Percentiles rank a stretch among this genome's conserved stretches.
Evolutionary conservation across 2,329 filamentous ascomycete genomes (phyloP).

Genomic region (Cyphellophora attinorum): DNA sequence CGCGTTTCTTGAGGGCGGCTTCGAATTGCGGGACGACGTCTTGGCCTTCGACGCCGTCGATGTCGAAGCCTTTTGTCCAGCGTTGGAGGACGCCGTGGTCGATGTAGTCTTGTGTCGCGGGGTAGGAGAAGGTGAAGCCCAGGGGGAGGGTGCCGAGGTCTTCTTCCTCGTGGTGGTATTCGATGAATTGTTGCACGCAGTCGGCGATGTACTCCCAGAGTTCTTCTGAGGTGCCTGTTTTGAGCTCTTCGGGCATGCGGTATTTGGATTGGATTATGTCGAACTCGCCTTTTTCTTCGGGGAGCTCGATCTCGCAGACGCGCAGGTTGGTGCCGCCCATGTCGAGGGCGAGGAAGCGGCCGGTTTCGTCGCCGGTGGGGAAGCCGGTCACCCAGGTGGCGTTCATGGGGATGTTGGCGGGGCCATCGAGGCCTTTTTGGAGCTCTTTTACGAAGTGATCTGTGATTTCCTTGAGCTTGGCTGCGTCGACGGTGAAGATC

Average conservation of each 20-base stretch:
- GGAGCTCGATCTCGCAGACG: conserved; percentile 85
- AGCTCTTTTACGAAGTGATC: conserved; percentile 84
- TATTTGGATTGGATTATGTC: conserved; percentile 96
- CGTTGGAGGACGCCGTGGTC: conserved; percentile 86
- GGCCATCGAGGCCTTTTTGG: conserved; percentile 75
- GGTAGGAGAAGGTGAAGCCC: conserved; percentile 95
- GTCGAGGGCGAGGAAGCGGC: conserved; percentile 80
- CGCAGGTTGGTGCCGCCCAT: conserved; percentile 95
- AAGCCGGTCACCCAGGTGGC: conserved; percentile 91
- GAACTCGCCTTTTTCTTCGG: conserved; percentile 79
- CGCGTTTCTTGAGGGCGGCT: conserved; percentile 49
- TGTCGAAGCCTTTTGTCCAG: conserved; percentile 98
- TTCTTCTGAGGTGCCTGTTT: conserved; percentile 72
- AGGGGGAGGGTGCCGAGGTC: conserved; percentile 58
- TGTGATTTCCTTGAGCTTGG: conserved; percentile 82
- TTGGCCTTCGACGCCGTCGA: conserved; percentile 78
- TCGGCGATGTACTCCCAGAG: conserved; percentile 94
- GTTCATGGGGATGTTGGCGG: conserved; percentile 97
- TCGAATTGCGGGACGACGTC: conserved; percentile 88
- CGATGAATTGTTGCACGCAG: conserved; percentile 81
- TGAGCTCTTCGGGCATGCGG: conserved; percentile 85
- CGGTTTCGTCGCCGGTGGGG: conserved; percentile 77
- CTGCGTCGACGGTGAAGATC: conserved; percentile 65
- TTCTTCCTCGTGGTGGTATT: conserved; percentile 65
- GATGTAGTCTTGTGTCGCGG: conserved; percentile 85